phyloP scores from a whole-genome alignment of 257 asterid genomes.

The Fraxinus cuspidata region DNA sequence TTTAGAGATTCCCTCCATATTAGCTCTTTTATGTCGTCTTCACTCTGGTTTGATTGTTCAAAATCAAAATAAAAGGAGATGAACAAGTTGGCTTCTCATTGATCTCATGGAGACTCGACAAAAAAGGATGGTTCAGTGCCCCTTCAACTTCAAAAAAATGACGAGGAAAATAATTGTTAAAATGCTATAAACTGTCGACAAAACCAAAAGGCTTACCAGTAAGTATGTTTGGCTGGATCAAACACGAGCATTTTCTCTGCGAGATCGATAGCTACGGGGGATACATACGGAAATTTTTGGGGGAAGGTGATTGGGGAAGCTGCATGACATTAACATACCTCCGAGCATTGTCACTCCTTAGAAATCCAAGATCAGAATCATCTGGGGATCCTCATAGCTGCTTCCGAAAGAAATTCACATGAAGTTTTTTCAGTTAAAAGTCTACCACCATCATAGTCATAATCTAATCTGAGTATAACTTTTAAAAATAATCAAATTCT shows the following conservation, averaged over 20 bases:
- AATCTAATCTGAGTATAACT: not conserved
- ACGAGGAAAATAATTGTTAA: not conserved
- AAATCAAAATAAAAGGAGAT: constrained; percentile 78
- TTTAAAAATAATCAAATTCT: not conserved
- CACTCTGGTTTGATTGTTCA: constrained; percentile 69
- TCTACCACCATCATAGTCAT: not conserved
- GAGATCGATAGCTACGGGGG: constrained; percentile 73
- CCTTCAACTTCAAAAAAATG: no score
- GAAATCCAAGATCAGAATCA: constrained; percentile 81
- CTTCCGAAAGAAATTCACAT: constrained; percentile 16
- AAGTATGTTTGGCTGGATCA: constrained; percentile 83
- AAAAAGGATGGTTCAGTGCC: no score
- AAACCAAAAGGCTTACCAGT: constrained; percentile 50
- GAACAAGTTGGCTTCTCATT: constrained; percentile 80
- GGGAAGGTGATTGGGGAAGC: constrained; percentile 61
- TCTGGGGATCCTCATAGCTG: constrained; percentile 87
- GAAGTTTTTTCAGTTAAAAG: not conserved
- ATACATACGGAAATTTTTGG: constrained; percentile 58
- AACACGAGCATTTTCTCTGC: constrained; percentile 78
- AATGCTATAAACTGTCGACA: constrained; percentile 6
- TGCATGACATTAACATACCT: constrained; percentile 72
- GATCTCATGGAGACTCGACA: constrained; percentile 83
- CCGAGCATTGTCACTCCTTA: constrained; percentile 76
- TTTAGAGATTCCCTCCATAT: constrained; percentile 77
- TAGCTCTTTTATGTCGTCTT: constrained; percentile 84